Evolutionary conservation across 1,284 basidiomycete species (phyloP), one percentile per base, ranked within the genome.

Genomic region (Cutaneotrichosporon mucoides): DNA sequence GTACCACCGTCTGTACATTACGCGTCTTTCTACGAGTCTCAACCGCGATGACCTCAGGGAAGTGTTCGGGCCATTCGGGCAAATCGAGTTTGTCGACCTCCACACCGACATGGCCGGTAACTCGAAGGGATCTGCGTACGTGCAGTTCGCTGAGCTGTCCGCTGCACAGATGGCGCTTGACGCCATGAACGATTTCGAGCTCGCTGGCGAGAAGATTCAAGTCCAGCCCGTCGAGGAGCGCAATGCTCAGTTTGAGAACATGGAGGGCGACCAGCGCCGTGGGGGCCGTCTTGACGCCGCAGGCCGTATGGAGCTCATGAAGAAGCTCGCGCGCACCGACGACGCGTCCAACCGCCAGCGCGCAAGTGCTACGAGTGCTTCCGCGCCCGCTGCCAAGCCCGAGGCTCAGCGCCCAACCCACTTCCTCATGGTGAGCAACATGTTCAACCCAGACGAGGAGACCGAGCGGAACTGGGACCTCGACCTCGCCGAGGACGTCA

Each of bases 381-480:
- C 37, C 49, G 6, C n/a, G 54, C 0, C 53, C 11, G 44, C 88
- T 47, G 24, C 24, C 24, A 85, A 88, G 71, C 63, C 64, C 4
- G 80, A 85, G 1, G 88, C 89, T 85, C 85, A 42, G 49, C 60
- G 68, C 46, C 74, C 89, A 62, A 92, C 92, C 8, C 84, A 85
- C 53, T 94, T 87, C 53, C 85, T 96, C 40, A 79, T 97, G 41
- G 79, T 99, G 66, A 90, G 88, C 78, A 92, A 99, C 71, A 97
- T 98, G 91, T 99, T 99, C 76, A 83, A 93, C 74, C 92, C 95
- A 9, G 92, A 92, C 79, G 90, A 97, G 89, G 96, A 99, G 82
- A 94, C 90, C 16, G 95, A 95, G 66, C 84, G 84, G 37, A 90
- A 96, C 70, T 99, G 95, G 96, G 92, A 98, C 75, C 88, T 86